phyloP scores from a whole-genome alignment of 345 rosid genomes.

The Barbarea vulgaris region DNA sequence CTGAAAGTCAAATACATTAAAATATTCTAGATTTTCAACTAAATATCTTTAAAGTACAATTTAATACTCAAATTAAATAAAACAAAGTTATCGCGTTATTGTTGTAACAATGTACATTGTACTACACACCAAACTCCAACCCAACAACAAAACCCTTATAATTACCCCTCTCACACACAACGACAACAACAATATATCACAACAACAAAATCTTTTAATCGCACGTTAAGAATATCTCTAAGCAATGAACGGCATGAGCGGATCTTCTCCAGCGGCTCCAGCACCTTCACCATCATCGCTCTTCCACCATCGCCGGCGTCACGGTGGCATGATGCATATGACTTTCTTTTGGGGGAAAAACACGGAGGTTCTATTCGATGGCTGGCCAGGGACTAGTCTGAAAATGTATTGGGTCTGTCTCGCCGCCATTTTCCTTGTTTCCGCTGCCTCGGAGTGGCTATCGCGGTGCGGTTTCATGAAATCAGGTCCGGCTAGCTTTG shows the following conservation, averaged over 20 bases:
- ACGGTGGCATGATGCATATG: conserved; percentile 47
- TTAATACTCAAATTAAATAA: background rate
- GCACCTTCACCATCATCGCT: conserved; percentile 35
- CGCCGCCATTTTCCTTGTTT: conserved; percentile 50
- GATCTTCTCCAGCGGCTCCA: conserved; percentile 18
- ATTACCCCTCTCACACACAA: background rate
- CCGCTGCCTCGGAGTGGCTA: conserved; percentile 61
- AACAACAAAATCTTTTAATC: background rate
- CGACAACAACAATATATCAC: background rate
- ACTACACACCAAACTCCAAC: conserved; percentile 37
- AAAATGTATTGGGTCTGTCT: conserved; percentile 70
- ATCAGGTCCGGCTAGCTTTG: conserved; percentile 55
- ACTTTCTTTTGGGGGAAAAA: conserved; percentile 73
- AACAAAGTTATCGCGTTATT: conserved; percentile 23
- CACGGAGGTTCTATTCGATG: conserved; percentile 59
- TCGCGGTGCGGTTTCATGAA: conserved; percentile 42
- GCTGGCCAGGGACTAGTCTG: conserved; percentile 71
- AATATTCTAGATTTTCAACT: background rate
- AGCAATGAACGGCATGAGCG: conserved; percentile 37
- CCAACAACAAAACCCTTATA: conserved; percentile 29
- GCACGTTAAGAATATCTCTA: conserved; percentile 6
- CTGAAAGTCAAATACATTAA: background rate
- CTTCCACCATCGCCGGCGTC: conserved; percentile 21
- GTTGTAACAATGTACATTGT: conserved; percentile 37
- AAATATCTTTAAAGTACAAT: conserved; percentile 24